Evolutionary conservation across 495 filamentous ascomycete genomes (phyloP).

Genomic region (Chaetomium fimeti): DNA sequence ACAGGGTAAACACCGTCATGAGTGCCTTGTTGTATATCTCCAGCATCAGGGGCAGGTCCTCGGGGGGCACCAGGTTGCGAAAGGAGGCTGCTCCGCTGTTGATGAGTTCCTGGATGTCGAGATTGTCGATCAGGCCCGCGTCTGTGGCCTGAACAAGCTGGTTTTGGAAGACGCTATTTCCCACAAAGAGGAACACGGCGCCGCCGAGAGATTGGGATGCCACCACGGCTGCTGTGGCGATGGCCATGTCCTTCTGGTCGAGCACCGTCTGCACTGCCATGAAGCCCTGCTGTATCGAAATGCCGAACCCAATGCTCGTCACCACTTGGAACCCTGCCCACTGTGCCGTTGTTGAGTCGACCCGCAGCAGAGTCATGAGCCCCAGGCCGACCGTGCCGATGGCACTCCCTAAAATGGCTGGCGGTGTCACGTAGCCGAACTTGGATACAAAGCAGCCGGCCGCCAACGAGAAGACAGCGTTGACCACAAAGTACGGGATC

Average conservation of each 20-base stretch:
- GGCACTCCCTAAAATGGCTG: constrained; percentile 50
- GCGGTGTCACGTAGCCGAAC: constrained; percentile 49
- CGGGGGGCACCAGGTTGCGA: constrained; percentile 33
- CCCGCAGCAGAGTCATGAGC: constrained; percentile 59
- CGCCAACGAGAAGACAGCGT: constrained; percentile 57
- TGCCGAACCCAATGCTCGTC: constrained; percentile 58
- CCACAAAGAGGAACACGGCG: constrained; percentile 61
- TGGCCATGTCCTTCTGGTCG: constrained; percentile 52
- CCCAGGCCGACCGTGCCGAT: constrained; percentile 62
- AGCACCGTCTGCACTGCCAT: constrained; percentile 57
- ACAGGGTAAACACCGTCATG: constrained; percentile 32
- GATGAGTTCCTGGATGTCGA: constrained; percentile 36
- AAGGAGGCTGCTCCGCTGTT: constrained; percentile 53
- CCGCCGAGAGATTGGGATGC: constrained; percentile 62
- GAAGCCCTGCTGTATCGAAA: constrained; percentile 59
- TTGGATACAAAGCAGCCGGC: constrained; percentile 40
- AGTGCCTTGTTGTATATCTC: constrained; percentile 37
- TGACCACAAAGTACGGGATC: constrained; percentile 61
- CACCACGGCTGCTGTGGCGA: constrained; percentile 61
- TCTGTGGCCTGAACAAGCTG: constrained; percentile 44
- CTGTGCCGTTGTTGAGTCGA: constrained; percentile 47
- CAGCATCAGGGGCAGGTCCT: constrained; percentile 34
- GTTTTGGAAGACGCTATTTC: constrained; percentile 59
- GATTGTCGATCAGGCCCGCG: constrained; percentile 24
- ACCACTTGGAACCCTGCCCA: constrained; percentile 67